Evolutionary conservation across 2,329 filamentous ascomycete genomes (phyloP).

Genomic region (Lasiodiplodia citricola): DNA sequence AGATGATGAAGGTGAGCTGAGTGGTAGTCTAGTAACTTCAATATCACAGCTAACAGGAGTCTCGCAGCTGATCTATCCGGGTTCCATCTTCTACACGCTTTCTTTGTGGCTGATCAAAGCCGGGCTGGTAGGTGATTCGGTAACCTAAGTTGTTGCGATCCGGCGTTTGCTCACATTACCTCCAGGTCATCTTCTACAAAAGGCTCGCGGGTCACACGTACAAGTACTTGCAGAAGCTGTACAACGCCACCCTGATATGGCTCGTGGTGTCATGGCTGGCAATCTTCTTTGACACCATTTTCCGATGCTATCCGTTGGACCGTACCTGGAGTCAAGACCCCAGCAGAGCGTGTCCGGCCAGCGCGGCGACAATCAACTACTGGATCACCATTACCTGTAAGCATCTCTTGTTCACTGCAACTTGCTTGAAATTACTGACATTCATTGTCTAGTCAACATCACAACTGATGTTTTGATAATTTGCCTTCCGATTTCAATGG

Average conservation of each 20-base stretch:
- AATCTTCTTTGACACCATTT: conserved; percentile 49
- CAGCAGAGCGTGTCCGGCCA: conserved; percentile 27
- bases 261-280: conserved; percentile 39
- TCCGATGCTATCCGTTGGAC: conserved; percentile 46
- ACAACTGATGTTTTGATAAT: conserved; percentile 32
- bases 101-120: conserved; percentile 51
- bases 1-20: conserved; percentile 32
- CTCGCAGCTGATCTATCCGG: conserved; percentile 47
- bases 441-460: conserved; percentile 17
- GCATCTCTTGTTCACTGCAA: not conserved
- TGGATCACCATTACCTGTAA: conserved; percentile 24
- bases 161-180: not conserved
- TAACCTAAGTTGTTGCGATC: not conserved
- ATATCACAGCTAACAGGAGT: not conserved
- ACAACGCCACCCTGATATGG: conserved; percentile 44
- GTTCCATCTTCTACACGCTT: conserved; percentile 48
- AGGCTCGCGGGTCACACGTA: conserved; percentile 45
- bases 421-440: not conserved
- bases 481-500: conserved; percentile 44
- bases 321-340: conserved; percentile 35
- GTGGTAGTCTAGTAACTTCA: not conserved
- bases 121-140: conserved; percentile 38
- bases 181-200: conserved; percentile 46
- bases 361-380: conserved; percentile 18
- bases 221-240: conserved; percentile 41